Conservation (phyloP, 2,329 filamentous ascomycete species). For the Botryosphaeria agaves region DNA sequence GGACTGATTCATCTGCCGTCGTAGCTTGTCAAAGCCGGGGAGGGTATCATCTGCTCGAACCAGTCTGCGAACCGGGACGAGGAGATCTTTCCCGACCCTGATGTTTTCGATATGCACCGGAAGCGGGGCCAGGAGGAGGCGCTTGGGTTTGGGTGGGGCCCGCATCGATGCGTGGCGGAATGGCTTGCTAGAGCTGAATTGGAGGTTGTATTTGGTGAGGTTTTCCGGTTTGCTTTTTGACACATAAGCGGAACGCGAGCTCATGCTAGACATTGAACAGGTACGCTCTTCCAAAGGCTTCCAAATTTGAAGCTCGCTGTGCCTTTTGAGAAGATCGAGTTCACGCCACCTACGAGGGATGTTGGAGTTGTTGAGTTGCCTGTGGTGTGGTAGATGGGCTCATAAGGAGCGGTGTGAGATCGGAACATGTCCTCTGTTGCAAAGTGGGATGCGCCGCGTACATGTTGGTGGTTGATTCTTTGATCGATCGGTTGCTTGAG, state of each 20-base stretch:
- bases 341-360: conserved; percentile 20
- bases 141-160: conserved; percentile 29
- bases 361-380: conserved; percentile 24
- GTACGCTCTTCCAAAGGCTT: conserved; percentile 21
- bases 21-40: conserved; percentile 22
- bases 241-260: background rate
- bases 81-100: conserved; percentile 22
- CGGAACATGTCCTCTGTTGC: too few species aligned
- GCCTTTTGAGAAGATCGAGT: conserved; percentile 22
- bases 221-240: background rate
- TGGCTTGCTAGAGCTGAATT: conserved; percentile 25
- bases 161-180: conserved; percentile 30
- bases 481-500: too few species aligned
- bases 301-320: conserved; percentile 23
- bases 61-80: conserved; percentile 31
- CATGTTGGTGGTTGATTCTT: too few species aligned
- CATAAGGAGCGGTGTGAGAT: too few species aligned
- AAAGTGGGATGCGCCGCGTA: too few species aligned
- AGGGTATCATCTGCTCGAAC: conserved; percentile 31
- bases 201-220: conserved; percentile 25
- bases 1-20: background rate
- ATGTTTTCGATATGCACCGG: conserved; percentile 27
- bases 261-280: conserved; percentile 8
- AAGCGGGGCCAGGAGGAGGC: conserved; percentile 16
- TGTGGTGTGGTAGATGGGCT: conserved; percentile 18